phyloP scores from a whole-genome alignment of 371 early-diverging fungal genomes.

The Mortierella sp. region DNA sequence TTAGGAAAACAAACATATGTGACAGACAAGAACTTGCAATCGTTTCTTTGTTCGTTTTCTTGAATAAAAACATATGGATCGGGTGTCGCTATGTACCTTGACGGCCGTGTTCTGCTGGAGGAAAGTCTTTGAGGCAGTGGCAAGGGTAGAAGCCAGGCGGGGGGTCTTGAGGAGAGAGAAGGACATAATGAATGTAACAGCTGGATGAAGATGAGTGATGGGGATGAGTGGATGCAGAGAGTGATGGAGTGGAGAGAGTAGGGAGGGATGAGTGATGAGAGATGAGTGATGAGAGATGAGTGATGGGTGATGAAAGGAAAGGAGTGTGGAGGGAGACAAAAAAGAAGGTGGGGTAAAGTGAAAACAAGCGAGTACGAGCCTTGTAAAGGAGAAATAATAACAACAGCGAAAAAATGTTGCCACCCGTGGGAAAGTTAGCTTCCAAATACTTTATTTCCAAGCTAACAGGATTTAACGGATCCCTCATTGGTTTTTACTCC shows the following conservation, averaged over 20 bases:
- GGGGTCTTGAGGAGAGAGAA: constrained; percentile 19
- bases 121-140: constrained; percentile 30
- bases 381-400: not conserved
- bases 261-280: not conserved
- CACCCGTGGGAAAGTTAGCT: constrained; percentile 20
- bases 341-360: constrained; percentile 8
- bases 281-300: not conserved
- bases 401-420: constrained; percentile 1
- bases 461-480: not conserved
- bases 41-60: not conserved
- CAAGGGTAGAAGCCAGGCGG: constrained; percentile 31
- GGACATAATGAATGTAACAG: constrained; percentile 24
- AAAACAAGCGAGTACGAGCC: constrained; percentile 5
- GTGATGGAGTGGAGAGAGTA: constrained; percentile 6
- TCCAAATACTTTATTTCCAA: not conserved
- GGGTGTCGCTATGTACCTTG: constrained; percentile 45
- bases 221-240: not conserved
- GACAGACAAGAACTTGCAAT: no score
- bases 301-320: not conserved
- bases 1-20: not conserved
- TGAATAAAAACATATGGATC: not conserved
- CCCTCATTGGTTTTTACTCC: not conserved
- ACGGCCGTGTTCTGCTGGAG: constrained; percentile 29
- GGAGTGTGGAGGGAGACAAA: not conserved
- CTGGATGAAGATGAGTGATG: not conserved